Evolutionary conservation across 2,329 filamentous ascomycete genomes (phyloP).

Genomic region (Botrytis porri): DNA sequence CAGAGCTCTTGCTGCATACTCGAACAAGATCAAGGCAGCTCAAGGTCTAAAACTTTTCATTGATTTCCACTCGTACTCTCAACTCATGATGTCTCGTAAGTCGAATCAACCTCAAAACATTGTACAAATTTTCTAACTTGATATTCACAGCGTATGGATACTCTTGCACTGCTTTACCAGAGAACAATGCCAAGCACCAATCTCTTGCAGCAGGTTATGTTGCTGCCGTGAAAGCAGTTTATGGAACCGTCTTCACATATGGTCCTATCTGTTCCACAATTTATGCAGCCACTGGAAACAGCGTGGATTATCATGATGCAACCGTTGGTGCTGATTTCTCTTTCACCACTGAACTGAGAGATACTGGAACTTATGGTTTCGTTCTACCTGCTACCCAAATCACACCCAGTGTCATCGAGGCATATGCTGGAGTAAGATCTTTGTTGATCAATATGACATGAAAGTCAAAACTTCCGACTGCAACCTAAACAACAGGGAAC

Average conservation of each 20-base stretch:
- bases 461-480: not conserved
- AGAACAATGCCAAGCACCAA: slow-evolving; percentile 49
- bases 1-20: slow-evolving; percentile 47
- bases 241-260: slow-evolving; percentile 43
- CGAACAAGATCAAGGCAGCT: slow-evolving; percentile 42
- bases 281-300: slow-evolving; percentile 52
- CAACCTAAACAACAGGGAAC: not conserved
- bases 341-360: slow-evolving; percentile 50
- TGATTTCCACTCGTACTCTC: slow-evolving; percentile 63
- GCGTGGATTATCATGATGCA: slow-evolving; percentile 46
- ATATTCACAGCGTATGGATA: slow-evolving; percentile 51
- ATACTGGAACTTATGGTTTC: slow-evolving; percentile 49
- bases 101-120: not conserved
- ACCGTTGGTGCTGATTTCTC: slow-evolving; percentile 36
- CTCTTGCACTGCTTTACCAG: slow-evolving; percentile 48
- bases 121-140: not conserved
- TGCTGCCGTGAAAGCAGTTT: slow-evolving; percentile 54
- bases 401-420: slow-evolving; percentile 46
- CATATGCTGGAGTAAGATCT: slow-evolving; percentile 42
- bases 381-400: slow-evolving; percentile 50
- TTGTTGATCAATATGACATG: slow-evolving; percentile 28
- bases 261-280: slow-evolving; percentile 58
- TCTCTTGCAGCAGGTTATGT: slow-evolving; percentile 48
- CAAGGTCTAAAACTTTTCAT: slow-evolving; percentile 60
- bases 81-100: slow-evolving; percentile 52